These are phyloP conservation scores for Oryza nivara DNA, from an alignment of 176 grass and related monocot species.

Conservation along the genomic window DNA sequence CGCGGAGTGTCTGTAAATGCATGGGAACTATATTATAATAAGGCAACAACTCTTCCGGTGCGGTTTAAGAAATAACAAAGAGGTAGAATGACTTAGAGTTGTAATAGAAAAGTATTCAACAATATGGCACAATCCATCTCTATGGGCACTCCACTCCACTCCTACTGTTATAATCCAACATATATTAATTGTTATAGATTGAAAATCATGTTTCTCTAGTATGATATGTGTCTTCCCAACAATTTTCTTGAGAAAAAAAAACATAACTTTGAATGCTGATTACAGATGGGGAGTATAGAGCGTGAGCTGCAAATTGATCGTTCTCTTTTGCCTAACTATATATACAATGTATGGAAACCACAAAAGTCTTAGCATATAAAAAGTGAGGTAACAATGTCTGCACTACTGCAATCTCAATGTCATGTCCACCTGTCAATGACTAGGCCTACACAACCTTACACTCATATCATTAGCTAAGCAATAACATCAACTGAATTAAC, in stretches of 20 bases:
- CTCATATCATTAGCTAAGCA: slow-evolving; percentile 18
- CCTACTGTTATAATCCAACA: too few species aligned
- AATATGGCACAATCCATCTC: not conserved
- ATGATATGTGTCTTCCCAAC: too few species aligned
- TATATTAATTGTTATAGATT: too few species aligned
- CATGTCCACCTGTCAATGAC: slow-evolving; percentile 28
- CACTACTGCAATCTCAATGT: not conserved
- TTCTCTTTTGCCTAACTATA: not conserved
- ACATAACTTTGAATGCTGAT: too few species aligned
- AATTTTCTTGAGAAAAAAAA: too few species aligned
- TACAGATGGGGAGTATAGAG: not conserved
- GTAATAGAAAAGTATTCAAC: too few species aligned
- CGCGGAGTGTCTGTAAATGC: too few species aligned
- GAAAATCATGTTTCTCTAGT: too few species aligned
- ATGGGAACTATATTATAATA: too few species aligned
- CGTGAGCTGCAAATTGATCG: not conserved
- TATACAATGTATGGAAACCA: not conserved
- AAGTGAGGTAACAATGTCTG: not conserved
- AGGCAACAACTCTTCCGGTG: too few species aligned
- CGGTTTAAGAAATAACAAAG: not conserved
- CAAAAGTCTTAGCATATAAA: not conserved
- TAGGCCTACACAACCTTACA: slow-evolving; percentile 24
- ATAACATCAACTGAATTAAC: slow-evolving; percentile 28
- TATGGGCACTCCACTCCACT: not conserved
- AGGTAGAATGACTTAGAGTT: not conserved